Conservation (phyloP, 139 green algal genomes). For the Chlamydomonas applanata region DNA sequence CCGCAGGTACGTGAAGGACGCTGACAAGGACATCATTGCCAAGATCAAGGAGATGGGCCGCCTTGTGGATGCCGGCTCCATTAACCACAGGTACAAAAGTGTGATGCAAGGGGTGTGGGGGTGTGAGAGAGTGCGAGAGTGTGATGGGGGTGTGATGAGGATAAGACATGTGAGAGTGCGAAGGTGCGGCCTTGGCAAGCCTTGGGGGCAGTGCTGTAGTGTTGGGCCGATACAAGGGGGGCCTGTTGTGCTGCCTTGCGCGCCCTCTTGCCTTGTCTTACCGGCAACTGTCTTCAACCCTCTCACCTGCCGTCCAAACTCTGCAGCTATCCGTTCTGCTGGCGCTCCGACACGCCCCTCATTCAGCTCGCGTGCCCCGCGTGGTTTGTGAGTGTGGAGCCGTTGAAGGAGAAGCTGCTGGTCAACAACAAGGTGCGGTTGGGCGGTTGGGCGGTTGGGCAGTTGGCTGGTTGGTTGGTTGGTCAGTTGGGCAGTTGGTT, state of each 20-base stretch:
- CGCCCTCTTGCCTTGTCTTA: background rate
- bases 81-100: slow-evolving; percentile 39
- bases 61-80: slow-evolving; percentile 70
- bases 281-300: background rate
- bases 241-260: background rate
- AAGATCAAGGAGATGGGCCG: slow-evolving; percentile 75
- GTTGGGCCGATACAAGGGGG: background rate
- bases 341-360: slow-evolving; percentile 95
- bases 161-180: no score
- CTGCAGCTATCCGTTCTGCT: slow-evolving; percentile 98
- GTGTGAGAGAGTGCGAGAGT: no score
- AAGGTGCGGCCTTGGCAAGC: no score
- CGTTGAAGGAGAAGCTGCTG: slow-evolving; percentile 86
- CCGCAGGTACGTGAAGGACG: slow-evolving; percentile 82
- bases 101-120: background rate
- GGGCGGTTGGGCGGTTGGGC: no score
- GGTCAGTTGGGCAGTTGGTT: no score
- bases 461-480: no score
- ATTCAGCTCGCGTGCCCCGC: slow-evolving; percentile 93
- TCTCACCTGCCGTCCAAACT: slow-evolving; percentile 6
- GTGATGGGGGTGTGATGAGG: no score
- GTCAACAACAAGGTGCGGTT: slow-evolving; percentile 73
- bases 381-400: slow-evolving; percentile 94
- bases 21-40: slow-evolving; percentile 94
- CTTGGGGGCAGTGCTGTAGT: no score